These are phyloP conservation scores for Neurospora sublineolata DNA, from an alignment of 495 filamentous ascomycete genomes.

Conservation along the genomic window DNA sequence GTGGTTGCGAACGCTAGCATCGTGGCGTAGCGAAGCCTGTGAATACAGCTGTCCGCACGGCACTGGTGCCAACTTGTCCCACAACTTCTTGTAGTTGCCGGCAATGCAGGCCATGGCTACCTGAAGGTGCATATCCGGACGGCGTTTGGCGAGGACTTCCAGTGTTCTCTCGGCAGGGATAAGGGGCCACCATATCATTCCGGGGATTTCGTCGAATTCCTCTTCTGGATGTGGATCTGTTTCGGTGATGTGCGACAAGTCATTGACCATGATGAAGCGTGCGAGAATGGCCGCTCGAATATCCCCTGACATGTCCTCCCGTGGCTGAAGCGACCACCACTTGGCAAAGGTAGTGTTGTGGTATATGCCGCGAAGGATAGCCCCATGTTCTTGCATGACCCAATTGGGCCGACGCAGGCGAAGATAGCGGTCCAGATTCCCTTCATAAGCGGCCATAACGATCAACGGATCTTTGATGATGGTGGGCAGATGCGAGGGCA, in stretches of 20 bases:
- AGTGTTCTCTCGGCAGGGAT: neutral
- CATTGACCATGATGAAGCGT: neutral
- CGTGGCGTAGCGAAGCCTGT: neutral
- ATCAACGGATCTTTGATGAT: conserved; percentile 10
- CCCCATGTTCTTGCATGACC: neutral
- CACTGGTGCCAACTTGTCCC: neutral
- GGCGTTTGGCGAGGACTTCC: neutral
- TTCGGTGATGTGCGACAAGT: neutral
- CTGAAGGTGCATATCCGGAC: neutral
- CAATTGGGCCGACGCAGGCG: conserved; percentile 4
- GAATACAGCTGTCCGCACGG: neutral
- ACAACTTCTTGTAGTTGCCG: neutral
- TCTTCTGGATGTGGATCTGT: neutral
- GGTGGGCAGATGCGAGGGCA: conserved; percentile 8
- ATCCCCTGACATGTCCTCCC: neutral
- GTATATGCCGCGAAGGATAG: conserved; percentile 7
- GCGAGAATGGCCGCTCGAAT: neutral
- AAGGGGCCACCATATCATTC: neutral
- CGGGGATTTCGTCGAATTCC: neutral
- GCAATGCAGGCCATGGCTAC: neutral
- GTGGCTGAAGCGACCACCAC: neutral
- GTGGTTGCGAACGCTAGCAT: neutral
- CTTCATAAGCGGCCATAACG: conserved; percentile 9
- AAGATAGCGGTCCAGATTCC: conserved; percentile 10
- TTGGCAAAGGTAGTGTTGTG: conserved; percentile 8